phyloP scores from a whole-genome alignment of 1,284 basidiomycete genomes.

The Heterobasidion occidentale region DNA sequence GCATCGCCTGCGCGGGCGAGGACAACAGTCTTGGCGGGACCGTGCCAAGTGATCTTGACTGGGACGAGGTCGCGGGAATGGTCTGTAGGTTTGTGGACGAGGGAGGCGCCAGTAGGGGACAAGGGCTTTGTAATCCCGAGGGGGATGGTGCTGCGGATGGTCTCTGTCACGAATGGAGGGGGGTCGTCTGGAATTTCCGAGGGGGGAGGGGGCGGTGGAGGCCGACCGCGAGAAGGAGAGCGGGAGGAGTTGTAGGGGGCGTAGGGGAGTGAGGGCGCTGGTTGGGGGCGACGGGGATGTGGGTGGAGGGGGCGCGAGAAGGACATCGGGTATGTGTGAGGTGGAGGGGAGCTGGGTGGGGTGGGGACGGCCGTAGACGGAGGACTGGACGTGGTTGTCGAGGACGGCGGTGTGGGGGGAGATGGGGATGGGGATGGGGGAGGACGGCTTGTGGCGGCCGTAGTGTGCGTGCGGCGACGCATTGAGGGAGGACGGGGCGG shows the following conservation, averaged over 20 bases:
- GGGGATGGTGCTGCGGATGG: conserved; percentile 57
- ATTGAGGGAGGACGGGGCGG: conserved; percentile 28
- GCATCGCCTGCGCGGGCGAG: conserved; percentile 65
- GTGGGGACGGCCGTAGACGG: conserved; percentile 12
- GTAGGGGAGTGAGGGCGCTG: conserved; percentile 13
- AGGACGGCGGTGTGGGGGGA: conserved; percentile 20
- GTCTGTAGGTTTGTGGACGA: conserved; percentile 16
- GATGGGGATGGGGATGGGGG: conserved; percentile 31
- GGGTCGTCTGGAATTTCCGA: conserved; percentile 15
- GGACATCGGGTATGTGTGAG: conserved; percentile 27
- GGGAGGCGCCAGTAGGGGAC: conserved; percentile 19
- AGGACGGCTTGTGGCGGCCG: conserved; percentile 31
- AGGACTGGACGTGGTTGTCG: conserved; percentile 35
- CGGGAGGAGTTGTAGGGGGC: conserved; percentile 20
- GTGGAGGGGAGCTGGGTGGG: conserved; percentile 26
- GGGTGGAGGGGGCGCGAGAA: conserved; percentile 32
- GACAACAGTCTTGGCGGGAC: conserved; percentile 49
- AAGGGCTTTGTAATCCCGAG: conserved; percentile 39
- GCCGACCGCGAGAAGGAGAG: conserved; percentile 23
- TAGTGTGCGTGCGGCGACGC: conserved; percentile 32
- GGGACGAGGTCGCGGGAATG: conserved; percentile 34
- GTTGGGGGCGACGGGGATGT: conserved; percentile 29
- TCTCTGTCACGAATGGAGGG: conserved; percentile 40
- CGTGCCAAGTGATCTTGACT: conserved; percentile 56
- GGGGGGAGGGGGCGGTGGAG: conserved; percentile 17